A percentile compares a stretch with the other conserved stretches of the same genome.
phyloP scores from a whole-genome alignment of 306 rosid genomes.

The Pyrus bretschneideri region DNA sequence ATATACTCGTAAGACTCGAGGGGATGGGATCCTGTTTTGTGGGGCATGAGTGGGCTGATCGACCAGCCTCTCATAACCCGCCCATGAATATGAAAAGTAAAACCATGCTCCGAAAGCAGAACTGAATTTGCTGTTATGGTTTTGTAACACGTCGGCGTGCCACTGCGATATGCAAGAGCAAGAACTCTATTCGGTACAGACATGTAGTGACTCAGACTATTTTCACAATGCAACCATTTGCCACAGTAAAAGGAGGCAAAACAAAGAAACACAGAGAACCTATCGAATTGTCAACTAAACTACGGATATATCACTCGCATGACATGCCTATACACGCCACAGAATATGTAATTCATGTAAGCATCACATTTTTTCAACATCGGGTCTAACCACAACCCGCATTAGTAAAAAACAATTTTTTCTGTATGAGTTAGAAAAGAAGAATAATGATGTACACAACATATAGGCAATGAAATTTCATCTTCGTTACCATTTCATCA shows the following conservation, averaged over 20 bases:
- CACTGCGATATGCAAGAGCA: not conserved
- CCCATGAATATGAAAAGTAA: not conserved
- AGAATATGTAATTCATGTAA: not conserved
- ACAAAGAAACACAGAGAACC: not conserved
- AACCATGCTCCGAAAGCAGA: not conserved
- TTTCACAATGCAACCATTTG: not conserved
- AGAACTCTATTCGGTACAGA: not conserved
- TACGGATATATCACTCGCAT: not conserved
- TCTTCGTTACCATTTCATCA: slow-evolving; percentile 37
- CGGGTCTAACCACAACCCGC: not conserved
- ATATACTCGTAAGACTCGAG: not conserved
- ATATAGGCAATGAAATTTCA: not conserved
- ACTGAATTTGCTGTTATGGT: not conserved
- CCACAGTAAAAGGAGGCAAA: not conserved
- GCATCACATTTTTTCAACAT: not conserved
- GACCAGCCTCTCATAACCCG: not conserved
- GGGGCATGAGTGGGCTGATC: not conserved
- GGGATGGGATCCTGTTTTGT: not conserved
- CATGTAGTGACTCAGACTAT: not conserved
- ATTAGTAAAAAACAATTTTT: not conserved
- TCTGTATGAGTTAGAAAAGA: not conserved
- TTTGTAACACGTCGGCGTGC: not conserved
- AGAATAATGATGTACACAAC: not conserved
- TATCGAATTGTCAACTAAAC: not conserved
- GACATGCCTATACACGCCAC: too few relatives aligned